Evolutionary conservation across 768 basidiomycete genomes (phyloP).

Genomic region (Suillus spraguei): DNA sequence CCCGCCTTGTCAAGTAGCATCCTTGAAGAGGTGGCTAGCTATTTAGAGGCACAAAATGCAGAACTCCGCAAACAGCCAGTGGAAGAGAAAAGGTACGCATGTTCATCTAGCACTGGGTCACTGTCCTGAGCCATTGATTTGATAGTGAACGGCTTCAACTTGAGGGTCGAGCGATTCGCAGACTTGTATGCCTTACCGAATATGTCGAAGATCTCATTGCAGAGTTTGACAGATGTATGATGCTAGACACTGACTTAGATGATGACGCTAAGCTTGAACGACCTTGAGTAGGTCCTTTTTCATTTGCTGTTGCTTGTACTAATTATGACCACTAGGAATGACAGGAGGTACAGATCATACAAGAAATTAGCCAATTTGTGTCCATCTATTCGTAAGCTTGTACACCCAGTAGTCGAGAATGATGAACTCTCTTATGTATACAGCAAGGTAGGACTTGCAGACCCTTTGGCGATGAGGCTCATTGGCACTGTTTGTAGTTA

Average conservation of each 20-base stretch:
- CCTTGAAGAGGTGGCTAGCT: conserved; percentile 12
- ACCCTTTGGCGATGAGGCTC: neutral
- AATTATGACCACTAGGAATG: conserved; percentile 9
- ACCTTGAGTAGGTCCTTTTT: neutral
- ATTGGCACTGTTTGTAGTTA: neutral
- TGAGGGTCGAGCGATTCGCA: conserved; percentile 13
- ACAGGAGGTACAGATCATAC: conserved; percentile 2
- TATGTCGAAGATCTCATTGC: conserved; percentile 11
- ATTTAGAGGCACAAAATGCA: conserved; percentile 14
- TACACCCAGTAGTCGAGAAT: neutral
- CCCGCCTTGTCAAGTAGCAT: neutral
- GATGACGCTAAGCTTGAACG: neutral
- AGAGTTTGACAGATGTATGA: conserved; percentile 12
- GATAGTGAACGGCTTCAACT: conserved; percentile 5
- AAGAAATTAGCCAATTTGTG: conserved; percentile 15
- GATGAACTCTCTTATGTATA: neutral
- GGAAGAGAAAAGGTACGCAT: neutral
- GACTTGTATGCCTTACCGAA: conserved; percentile 15
- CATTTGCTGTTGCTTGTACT: too few species aligned
- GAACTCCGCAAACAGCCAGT: neutral
- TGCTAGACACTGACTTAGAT: neutral
- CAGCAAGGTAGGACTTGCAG: neutral
- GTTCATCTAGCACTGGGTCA: neutral
- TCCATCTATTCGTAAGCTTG: conserved; percentile 1
- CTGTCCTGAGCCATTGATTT: neutral